phyloP scores from a whole-genome alignment of 2,329 filamentous ascomycete species.

The Aspergillus sp. region DNA sequence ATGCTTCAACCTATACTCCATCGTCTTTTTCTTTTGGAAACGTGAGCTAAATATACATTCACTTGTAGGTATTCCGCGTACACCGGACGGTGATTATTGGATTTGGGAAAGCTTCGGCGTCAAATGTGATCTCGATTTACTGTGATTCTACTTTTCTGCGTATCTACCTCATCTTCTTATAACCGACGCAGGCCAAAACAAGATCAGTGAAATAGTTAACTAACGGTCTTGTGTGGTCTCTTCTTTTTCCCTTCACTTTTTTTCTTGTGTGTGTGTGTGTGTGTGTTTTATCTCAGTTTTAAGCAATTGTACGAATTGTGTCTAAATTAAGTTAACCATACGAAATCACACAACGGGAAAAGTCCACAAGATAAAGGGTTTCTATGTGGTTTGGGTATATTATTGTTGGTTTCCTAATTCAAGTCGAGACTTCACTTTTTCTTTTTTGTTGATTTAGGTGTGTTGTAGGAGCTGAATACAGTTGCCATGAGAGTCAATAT shows the following conservation, averaged over 20 bases:
- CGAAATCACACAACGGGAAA: neutral
- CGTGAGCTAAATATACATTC: slow-evolving; percentile 13
- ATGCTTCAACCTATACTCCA: slow-evolving; percentile 19
- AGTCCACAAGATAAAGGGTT: neutral
- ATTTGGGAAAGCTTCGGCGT: slow-evolving; percentile 33
- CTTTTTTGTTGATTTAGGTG: neutral
- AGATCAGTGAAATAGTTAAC: neutral
- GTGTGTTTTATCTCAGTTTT: slow-evolving; percentile 2
- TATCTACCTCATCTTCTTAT: neutral
- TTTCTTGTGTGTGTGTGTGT: too few species aligned
- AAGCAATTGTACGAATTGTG: slow-evolving; percentile 1
- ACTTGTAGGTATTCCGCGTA: slow-evolving; percentile 37
- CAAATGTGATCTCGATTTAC: slow-evolving; percentile 28
- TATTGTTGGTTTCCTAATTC: slow-evolving; percentile 3
- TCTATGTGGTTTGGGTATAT: slow-evolving; percentile 9
- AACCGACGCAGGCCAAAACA: neutral
- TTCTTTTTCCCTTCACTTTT: neutral
- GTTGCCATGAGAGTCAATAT: neutral
- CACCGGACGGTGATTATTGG: slow-evolving; percentile 38
- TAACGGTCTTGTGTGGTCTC: slow-evolving; percentile 8
- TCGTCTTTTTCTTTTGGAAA: neutral
- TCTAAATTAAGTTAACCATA: slow-evolving; percentile 2
- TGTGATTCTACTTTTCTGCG: slow-evolving; percentile 14
- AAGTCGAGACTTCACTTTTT: neutral
- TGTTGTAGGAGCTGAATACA: slow-evolving; percentile 6